Percentiles rank a stretch among this genome's conserved stretches.
These are phyloP conservation scores for Metarhizium rileyi DNA, from an alignment of 2,329 filamentous ascomycete genomes.

Conservation along the genomic window DNA sequence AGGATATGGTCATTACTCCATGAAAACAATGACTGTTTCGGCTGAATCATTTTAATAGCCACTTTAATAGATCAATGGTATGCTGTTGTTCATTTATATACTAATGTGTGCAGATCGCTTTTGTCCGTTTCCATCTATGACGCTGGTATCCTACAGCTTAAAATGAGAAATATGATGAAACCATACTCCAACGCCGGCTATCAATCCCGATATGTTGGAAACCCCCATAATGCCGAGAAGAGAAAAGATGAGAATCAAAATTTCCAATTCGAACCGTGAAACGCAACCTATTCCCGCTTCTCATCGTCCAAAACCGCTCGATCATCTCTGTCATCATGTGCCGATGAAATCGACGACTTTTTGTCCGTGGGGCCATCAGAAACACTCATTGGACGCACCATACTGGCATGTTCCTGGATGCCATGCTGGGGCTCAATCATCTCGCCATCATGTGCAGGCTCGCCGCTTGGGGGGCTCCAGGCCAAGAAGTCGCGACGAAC, in stretches of 20 bases:
- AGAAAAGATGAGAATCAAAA: not conserved
- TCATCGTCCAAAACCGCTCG: not conserved
- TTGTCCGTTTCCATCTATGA: constrained; percentile 1
- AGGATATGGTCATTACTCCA: too few relatives aligned
- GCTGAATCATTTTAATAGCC: not conserved
- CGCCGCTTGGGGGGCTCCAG: constrained; percentile 67
- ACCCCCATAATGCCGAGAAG: not conserved
- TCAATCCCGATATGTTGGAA: constrained; percentile 1
- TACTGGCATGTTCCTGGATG: constrained; percentile 52
- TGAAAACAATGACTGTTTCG: not conserved
- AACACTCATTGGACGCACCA: constrained; percentile 20
- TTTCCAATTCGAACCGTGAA: not conserved
- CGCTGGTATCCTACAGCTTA: constrained; percentile 2
- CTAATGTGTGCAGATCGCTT: constrained; percentile 1
- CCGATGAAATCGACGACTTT: constrained; percentile 9
- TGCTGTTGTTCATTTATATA: not conserved
- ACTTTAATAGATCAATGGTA: not conserved
- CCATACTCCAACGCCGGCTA: constrained; percentile 11
- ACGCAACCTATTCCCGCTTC: constrained; percentile 3
- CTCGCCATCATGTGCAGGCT: constrained; percentile 49
- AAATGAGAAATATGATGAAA: not conserved
- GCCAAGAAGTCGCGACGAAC: constrained; percentile 80
- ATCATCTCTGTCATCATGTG: constrained; percentile 5
- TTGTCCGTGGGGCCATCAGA: constrained; percentile 10
- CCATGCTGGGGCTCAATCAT: constrained; percentile 58